These are phyloP conservation scores for Blastobotrys mokoenaii DNA, from an alignment of 805 yeast species.

Conservation along the genomic window DNA sequence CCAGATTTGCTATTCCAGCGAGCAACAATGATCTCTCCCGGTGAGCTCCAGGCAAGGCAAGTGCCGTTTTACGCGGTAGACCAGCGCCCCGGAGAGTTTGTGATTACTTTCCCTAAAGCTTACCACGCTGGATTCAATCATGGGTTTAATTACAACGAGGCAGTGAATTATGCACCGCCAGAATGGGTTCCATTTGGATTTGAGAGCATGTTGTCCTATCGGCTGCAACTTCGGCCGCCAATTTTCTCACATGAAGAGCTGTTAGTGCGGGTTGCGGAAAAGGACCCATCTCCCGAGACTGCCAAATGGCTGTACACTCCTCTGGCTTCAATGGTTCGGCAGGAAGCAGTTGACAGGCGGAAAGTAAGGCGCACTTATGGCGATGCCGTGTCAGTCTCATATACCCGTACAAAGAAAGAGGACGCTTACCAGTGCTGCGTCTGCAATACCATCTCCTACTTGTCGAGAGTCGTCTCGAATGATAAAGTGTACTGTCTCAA, in stretches of 20 bases:
- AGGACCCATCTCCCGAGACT: slow-evolving; percentile 13
- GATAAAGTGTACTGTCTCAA: slow-evolving; percentile 1
- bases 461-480: slow-evolving; percentile 16
- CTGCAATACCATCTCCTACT: slow-evolving; percentile 19
- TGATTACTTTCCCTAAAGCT: slow-evolving; percentile 80
- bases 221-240: slow-evolving; percentile 23
- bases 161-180: slow-evolving; percentile 34
- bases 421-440: slow-evolving; percentile 15
- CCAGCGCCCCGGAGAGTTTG: slow-evolving; percentile 73
- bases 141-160: slow-evolving; percentile 56
- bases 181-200: slow-evolving; percentile 31
- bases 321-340: slow-evolving; percentile 8
- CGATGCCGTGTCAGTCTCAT: not conserved
- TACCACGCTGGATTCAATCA: slow-evolving; percentile 84
- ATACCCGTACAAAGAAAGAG: slow-evolving; percentile 15
- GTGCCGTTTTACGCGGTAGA: slow-evolving; percentile 46
- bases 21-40: slow-evolving; percentile 72
- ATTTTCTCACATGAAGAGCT: slow-evolving; percentile 31
- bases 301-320: slow-evolving; percentile 17
- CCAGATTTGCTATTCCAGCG: slow-evolving; percentile 86
- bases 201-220: slow-evolving; percentile 24
- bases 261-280: slow-evolving; percentile 17
- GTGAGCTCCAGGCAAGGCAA: slow-evolving; percentile 37
- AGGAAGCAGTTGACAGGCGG: slow-evolving; percentile 8
- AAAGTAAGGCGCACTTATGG: slow-evolving; percentile 1